A percentile compares a stretch with the other conserved stretches of the same genome.
Conservation (phyloP, 2,329 filamentous ascomycete species). For the Stagonosporopsis rhizophila region DNA sequence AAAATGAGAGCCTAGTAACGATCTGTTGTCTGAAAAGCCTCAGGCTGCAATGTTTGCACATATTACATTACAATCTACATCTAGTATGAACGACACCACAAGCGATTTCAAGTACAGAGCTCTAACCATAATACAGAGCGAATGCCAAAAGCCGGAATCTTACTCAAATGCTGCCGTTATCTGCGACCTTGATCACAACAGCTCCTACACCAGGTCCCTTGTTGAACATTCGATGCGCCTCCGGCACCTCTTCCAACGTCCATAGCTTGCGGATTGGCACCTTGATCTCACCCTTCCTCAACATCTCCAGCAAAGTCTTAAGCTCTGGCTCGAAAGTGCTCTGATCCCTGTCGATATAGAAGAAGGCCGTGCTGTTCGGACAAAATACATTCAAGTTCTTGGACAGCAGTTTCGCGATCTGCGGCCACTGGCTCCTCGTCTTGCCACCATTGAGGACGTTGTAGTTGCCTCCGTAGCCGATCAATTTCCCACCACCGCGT, state of each 20-base stretch:
- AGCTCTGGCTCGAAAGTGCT: conserved; percentile 37
- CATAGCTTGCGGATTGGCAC: conserved; percentile 38
- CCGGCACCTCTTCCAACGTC: conserved; percentile 36
- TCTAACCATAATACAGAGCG: no score
- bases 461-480: conserved; percentile 39
- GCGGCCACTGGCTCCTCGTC: conserved; percentile 21
- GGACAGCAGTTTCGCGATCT: conserved; percentile 35
- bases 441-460: conserved; percentile 32
- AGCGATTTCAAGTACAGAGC: no score
- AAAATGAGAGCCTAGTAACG: no score
- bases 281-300: conserved; percentile 28
- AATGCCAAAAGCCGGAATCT: neutral
- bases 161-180: conserved; percentile 1
- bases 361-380: conserved; percentile 36
- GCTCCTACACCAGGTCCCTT: conserved; percentile 36
- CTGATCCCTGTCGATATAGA: conserved; percentile 35
- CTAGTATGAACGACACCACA: no score
- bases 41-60: no score
- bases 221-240: conserved; percentile 37
- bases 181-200: conserved; percentile 32
- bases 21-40: no score
- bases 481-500: conserved; percentile 45
- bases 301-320: conserved; percentile 27
- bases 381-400: conserved; percentile 35
- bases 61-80: no score